These are phyloP conservation scores for Xanthoparmelia taractica DNA, from an alignment of 495 filamentous ascomycete genomes.

Conservation along the genomic window DNA sequence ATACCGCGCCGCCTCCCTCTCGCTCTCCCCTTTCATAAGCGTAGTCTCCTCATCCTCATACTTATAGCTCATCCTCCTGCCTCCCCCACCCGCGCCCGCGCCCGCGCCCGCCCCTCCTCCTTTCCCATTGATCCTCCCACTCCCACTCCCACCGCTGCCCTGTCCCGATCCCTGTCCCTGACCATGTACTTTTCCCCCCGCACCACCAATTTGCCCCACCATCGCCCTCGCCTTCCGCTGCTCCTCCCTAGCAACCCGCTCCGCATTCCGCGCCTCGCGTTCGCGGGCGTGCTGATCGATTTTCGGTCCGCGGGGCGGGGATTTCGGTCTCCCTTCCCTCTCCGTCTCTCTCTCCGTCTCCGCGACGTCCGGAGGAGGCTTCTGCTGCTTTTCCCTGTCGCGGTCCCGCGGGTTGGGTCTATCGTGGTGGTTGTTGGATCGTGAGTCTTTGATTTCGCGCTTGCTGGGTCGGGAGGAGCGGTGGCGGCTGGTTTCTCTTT, in stretches of 20 bases:
- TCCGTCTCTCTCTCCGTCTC: slow-evolving; percentile 34
- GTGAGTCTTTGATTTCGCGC: slow-evolving; percentile 24
- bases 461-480: slow-evolving; percentile 40
- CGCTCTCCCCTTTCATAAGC: slow-evolving; percentile 40
- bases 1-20: slow-evolving; percentile 35
- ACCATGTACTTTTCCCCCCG: slow-evolving; percentile 19
- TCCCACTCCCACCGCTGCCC: too few species aligned
- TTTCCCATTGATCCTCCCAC: slow-evolving; percentile 39
- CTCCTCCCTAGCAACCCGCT: slow-evolving; percentile 69
- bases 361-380: slow-evolving; percentile 18
- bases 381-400: slow-evolving; percentile 4
- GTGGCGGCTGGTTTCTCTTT: slow-evolving; percentile 24
- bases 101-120: too few species aligned
- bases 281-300: slow-evolving; percentile 69
- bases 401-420: neutral
- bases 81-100: slow-evolving; percentile 10
- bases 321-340: neutral
- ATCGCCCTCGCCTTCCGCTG: slow-evolving; percentile 51
- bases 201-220: slow-evolving; percentile 28
- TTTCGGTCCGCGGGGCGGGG: slow-evolving; percentile 33
- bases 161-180: slow-evolving; percentile 9
- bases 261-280: slow-evolving; percentile 66
- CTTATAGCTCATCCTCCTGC: slow-evolving; percentile 48
- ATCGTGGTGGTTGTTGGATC: slow-evolving; percentile 24
- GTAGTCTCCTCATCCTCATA: slow-evolving; percentile 52